Conservation (phyloP, 495 filamentous ascomycete species). For the Barbatosphaeria neglecta region DNA sequence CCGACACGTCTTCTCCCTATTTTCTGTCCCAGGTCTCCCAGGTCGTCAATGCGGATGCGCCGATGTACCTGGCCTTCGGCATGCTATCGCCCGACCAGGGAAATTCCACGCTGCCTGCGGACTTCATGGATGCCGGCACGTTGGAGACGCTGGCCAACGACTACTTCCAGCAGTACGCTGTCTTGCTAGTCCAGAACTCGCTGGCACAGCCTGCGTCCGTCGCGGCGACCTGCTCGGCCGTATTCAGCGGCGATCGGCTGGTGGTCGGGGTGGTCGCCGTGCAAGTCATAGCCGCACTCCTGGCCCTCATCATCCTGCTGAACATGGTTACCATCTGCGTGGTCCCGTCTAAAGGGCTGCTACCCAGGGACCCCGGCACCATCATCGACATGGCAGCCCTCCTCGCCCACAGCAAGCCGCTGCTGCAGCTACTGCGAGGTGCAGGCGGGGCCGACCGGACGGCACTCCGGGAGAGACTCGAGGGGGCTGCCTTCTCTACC, state of each 20-base stretch:
- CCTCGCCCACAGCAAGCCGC: slow-evolving; percentile 8
- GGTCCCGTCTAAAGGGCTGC: slow-evolving; percentile 9
- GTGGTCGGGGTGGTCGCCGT: slow-evolving; percentile 2
- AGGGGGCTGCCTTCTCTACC: slow-evolving; percentile 5
- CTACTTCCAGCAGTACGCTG: slow-evolving; percentile 10
- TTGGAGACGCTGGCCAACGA: slow-evolving; percentile 6
- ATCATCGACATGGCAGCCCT: slow-evolving; percentile 12
- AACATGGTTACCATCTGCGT: background rate
- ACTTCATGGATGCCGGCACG: slow-evolving; percentile 3
- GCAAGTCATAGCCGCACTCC: slow-evolving; percentile 5
- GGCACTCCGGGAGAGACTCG: slow-evolving; percentile 5
- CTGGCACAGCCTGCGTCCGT: slow-evolving; percentile 1
- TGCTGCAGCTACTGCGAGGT: slow-evolving; percentile 11
- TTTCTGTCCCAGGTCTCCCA: slow-evolving; percentile 2
- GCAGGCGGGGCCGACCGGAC: slow-evolving; percentile 7
- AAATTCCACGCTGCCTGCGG: background rate
- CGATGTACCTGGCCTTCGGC: slow-evolving; percentile 10
- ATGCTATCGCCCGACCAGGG: background rate
- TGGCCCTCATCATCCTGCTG: slow-evolving; percentile 3
- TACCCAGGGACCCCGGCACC: slow-evolving; percentile 10
- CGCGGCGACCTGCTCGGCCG: background rate
- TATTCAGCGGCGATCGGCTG: slow-evolving; percentile 5
- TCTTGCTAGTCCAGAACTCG: slow-evolving; percentile 4
- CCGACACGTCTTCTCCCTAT: slow-evolving; percentile 8
- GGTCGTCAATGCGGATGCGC: slow-evolving; percentile 8